Evolutionary conservation across 768 basidiomycete species (phyloP), one percentile per base, ranked within the genome.

Genomic region (Trametes punicea): DNA sequence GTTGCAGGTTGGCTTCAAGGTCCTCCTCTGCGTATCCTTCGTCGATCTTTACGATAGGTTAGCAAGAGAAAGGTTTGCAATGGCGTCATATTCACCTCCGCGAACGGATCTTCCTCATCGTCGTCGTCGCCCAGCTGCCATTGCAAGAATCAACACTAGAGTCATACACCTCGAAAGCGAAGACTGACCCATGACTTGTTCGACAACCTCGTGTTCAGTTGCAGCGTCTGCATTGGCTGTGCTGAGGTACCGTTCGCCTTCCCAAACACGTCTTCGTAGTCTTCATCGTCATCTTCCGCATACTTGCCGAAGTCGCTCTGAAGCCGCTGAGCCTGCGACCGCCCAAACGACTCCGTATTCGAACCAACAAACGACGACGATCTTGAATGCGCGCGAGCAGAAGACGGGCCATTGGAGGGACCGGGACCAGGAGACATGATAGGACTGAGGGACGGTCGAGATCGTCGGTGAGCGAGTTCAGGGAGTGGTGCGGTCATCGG

Each of bases 91-190:
- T 64, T 53, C 62, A 91, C 92, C 76, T 94, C 92, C 2, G 96
- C 94, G 64, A 99, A 99, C 1, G 97, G 96, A 75, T 99, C 94
- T 51, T 93, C 91, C 49, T 96, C 94, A 55, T 96, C 93, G 30
- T 89, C 82, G 27, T 89, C 90, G 40, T 92, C 92, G 8, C 87
- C 87, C 51, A 88, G 72, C 85, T 89, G 59, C n/a, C 1, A 46
- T n/a, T n/a, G n/a, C 39, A 41, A 23, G 51, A 20, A 49, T 54
- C 30, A n/a, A n/a, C n/a, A n/a, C n/a, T n/a, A n/a, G n/a, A n/a
- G n/a, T n/a, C 49, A 33, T 42, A 48, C n/a, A 46, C 34, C 11
- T n/a, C 31, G 39, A 16, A 27, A 30, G 29, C 31, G 27, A 21
- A 46, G 20, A 60, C 76, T 33, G 67, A 90, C 90, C 92, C 93